Percentiles rank a stretch among this genome's conserved stretches.
phyloP scores from a whole-genome alignment of 192 early-diverging fungal species.

The Geosiphon pyriformis region DNA sequence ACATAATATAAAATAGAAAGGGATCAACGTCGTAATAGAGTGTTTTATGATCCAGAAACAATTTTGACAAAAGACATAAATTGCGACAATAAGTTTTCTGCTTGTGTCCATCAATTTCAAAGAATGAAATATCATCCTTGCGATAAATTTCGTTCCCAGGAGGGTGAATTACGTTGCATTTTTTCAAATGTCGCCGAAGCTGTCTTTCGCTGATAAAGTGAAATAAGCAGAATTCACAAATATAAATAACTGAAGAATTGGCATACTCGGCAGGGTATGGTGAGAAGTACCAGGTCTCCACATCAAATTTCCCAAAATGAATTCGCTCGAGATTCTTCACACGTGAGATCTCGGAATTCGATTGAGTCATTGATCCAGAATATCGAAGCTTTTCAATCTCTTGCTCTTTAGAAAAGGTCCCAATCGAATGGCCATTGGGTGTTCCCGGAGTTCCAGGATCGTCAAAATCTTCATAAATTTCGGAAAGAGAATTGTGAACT shows the following conservation, averaged over 20 bases:
- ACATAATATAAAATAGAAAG: conserved; percentile 97
- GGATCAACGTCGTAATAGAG: conserved; percentile 98
- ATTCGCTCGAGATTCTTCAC: conserved; percentile 94
- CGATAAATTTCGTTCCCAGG: conserved; percentile 99
- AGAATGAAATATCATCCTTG: conserved; percentile 86
- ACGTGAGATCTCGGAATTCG: conserved; percentile 84
- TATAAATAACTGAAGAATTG: conserved; percentile 70
- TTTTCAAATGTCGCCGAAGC: conserved; percentile 75
- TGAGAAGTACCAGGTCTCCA: conserved; percentile 99
- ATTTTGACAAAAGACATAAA: conserved; percentile 90
- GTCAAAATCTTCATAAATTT: conserved; percentile 16
- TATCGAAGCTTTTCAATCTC: conserved; percentile 94
- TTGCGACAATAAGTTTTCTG: conserved; percentile 94
- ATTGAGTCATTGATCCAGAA: conserved; percentile 95
- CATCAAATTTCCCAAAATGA: conserved; percentile 85
- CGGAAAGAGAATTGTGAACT: conserved; percentile 16
- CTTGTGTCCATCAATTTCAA: conserved; percentile 95
- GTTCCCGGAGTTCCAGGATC: conserved; percentile 13
- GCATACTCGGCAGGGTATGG: conserved; percentile 91
- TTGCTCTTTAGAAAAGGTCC: conserved; percentile 83
- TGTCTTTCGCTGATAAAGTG: conserved; percentile 69
- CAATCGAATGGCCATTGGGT: conserved; percentile 17
- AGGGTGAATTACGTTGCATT: conserved; percentile 90
- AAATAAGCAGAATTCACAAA: conserved; percentile 95
- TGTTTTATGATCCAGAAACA: conserved; percentile 99